Conservation (phyloP, 371 early-diverging fungal species). For the Mortierella sp. region DNA sequence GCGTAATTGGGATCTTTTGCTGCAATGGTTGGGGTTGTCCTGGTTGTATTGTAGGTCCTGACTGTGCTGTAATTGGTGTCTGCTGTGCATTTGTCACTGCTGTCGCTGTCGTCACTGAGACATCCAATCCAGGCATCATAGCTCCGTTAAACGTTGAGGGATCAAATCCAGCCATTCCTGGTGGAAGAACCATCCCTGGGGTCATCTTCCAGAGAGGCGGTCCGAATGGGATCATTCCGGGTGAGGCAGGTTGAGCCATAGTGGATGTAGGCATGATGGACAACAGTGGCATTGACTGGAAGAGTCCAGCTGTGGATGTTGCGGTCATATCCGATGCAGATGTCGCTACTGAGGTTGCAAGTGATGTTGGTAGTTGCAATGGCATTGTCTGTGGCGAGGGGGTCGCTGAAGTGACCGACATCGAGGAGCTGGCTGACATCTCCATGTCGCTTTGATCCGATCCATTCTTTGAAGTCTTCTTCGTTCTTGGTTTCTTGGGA, state of each 20-base stretch:
- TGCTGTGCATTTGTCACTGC: conserved; percentile 4
- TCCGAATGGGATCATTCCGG: conserved; percentile 29
- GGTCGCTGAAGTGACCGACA: conserved; percentile 21
- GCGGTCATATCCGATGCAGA: conserved; percentile 15
- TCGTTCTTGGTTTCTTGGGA: conserved; percentile 45
- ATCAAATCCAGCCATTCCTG: conserved; percentile 44
- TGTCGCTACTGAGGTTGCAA: conserved; percentile 5
- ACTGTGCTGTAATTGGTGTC: conserved; percentile 10
- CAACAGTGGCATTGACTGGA: conserved; percentile 30
- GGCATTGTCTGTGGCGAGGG: conserved; percentile 45
- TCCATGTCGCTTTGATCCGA: conserved; percentile 53
- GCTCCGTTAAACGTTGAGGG: conserved; percentile 30
- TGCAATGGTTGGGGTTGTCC: conserved; percentile 39
- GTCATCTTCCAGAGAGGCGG: conserved; percentile 46
- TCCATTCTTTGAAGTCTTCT: conserved; percentile 38
- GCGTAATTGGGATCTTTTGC: conserved; percentile 57
- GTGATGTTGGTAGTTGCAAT: conserved; percentile 22
- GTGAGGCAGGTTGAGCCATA: conserved; percentile 20
- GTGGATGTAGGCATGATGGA: conserved; percentile 24
- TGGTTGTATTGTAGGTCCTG: conserved; percentile 22
- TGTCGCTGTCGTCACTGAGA: not conserved
- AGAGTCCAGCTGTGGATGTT: conserved; percentile 41
- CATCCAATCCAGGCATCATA: conserved; percentile 23
- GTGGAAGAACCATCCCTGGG: conserved; percentile 43
- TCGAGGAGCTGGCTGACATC: conserved; percentile 40